Percentiles rank a stretch among this genome's conserved stretches.
phyloP scores from a whole-genome alignment of 2,329 filamentous ascomycete genomes.

The Cytospora mali region DNA sequence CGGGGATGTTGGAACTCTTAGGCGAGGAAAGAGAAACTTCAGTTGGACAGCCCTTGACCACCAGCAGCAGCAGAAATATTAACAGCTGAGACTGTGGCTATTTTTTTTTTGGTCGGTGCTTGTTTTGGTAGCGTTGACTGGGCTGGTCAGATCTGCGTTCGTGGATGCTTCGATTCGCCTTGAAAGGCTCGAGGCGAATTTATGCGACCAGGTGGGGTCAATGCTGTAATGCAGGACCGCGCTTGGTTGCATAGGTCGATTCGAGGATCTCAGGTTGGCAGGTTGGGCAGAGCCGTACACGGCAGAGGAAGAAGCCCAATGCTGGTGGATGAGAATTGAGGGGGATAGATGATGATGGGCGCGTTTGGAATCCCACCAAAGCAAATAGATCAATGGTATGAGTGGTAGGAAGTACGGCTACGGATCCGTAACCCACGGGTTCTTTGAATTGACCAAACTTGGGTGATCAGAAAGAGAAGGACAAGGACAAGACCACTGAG shows the following conservation, averaged over 20 bases:
- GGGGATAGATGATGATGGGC: background rate
- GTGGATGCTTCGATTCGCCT: conserved; percentile 15
- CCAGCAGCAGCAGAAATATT: background rate
- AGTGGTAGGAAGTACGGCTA: background rate
- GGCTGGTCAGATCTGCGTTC: background rate
- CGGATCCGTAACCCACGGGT: background rate
- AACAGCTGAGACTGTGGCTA: conserved; percentile 1
- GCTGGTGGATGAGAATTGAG: background rate
- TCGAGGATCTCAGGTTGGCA: conserved; percentile 3
- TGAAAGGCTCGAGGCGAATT: conserved; percentile 13
- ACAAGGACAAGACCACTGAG: conserved; percentile 6
- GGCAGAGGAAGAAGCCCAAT: background rate
- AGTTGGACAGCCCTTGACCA: conserved; percentile 1
- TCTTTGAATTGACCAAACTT: background rate
- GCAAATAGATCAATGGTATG: background rate
- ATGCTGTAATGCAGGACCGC: conserved; percentile 24
- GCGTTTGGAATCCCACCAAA: background rate
- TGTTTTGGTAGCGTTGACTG: conserved; percentile 9
- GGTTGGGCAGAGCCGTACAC: conserved; percentile 3
- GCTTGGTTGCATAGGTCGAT: conserved; percentile 13
- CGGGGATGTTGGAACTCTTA: conserved; percentile 8
- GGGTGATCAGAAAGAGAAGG: background rate
- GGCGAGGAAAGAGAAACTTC: background rate
- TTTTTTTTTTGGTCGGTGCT: conserved; percentile 3
- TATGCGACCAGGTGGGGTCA: conserved; percentile 27